Base-by-base conservation (phyloP, 2,329 filamentous ascomycete species). In the Albifimbria verrucaria region DNA sequence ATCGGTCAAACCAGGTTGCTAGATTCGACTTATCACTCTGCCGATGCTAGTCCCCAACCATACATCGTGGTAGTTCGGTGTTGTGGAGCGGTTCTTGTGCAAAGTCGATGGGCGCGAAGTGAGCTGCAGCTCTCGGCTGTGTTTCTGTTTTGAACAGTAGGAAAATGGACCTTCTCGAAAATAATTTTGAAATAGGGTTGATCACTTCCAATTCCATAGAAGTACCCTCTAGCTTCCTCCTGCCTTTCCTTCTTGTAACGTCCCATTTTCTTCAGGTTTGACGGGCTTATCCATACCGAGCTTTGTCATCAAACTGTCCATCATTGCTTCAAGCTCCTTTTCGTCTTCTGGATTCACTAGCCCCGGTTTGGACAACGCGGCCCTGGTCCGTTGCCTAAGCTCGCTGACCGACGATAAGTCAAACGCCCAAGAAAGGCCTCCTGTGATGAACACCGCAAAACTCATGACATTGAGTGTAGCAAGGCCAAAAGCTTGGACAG, bases 381-480 rank as follows among this genome's bases (percentile, higher is more conserved):
- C 68, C 53, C 73, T 73, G n/a, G 83, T 78, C 62, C 73, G 73
- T 47, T 59, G 67, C 64, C 81, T 74, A 66, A 91, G 72, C 63
- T 92, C 89, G 4, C 83, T 82, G 41, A 91, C 50, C 45, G 77
- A 79, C 65, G 85, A 85, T 32, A 97, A 82, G 67, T 97, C 88
- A 55, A 94, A 83, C 1, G 83, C 86, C 79, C 88, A 96, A 56
- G 90, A 77, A 11, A 86, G 69, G 0, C 88, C 91, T 3, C 93
- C 94, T 0, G 83, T 79, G 9, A 81, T 72, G 79, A 95, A 84
- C 68, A 96, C 84, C 1, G 80, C 86, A 48, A 94, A 82, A 61
- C 86, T 89, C 26, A 86, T 65, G 12, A 94, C 90, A 62, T 96
- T 96, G 61, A 97, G 79, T 0, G 92, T 96, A 0, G 93, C 94